Conservation (phyloP, 345 rosid species). For the Conringia planisiliqua region DNA sequence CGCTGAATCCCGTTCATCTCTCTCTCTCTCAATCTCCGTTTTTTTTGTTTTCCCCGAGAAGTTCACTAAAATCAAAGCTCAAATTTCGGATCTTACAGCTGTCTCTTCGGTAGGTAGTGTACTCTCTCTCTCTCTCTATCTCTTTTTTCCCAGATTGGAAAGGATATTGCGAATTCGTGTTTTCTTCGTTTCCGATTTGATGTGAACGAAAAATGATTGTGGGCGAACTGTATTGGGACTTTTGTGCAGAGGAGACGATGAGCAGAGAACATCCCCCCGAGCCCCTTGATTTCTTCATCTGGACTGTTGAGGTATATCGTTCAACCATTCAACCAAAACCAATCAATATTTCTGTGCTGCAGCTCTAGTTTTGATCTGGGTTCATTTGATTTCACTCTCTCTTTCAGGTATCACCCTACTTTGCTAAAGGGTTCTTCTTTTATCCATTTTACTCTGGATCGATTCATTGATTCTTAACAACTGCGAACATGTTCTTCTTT, state of each 20-base stretch:
- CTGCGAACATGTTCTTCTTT: not conserved
- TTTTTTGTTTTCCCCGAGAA: constrained; percentile 31
- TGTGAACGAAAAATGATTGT: constrained; percentile 7
- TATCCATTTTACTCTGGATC: constrained; percentile 2
- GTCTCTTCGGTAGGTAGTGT: constrained; percentile 34
- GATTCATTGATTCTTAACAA: not conserved
- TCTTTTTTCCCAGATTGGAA: not conserved
- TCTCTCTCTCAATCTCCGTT: not conserved
- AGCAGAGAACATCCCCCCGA: constrained; percentile 78
- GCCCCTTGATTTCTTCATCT: constrained; percentile 99
- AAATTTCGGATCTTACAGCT: constrained; percentile 42
- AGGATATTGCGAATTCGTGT: not conserved
- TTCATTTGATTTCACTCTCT: not conserved
- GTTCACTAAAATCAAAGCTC: constrained; percentile 20
- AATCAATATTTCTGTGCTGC: too few relatives aligned
- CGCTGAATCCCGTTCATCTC: constrained; percentile 11
- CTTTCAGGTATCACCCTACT: constrained; percentile 17
- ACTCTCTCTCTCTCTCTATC: not conserved
- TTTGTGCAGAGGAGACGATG: constrained; percentile 43
- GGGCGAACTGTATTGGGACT: constrained; percentile 22
- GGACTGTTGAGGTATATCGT: constrained; percentile 82
- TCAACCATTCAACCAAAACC: too few relatives aligned
- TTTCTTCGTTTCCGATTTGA: not conserved
- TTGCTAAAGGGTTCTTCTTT: not conserved
- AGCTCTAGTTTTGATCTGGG: not conserved